Evolutionary conservation across 768 basidiomycete species (phyloP).

Genomic region (Mycena capillaripes): DNA sequence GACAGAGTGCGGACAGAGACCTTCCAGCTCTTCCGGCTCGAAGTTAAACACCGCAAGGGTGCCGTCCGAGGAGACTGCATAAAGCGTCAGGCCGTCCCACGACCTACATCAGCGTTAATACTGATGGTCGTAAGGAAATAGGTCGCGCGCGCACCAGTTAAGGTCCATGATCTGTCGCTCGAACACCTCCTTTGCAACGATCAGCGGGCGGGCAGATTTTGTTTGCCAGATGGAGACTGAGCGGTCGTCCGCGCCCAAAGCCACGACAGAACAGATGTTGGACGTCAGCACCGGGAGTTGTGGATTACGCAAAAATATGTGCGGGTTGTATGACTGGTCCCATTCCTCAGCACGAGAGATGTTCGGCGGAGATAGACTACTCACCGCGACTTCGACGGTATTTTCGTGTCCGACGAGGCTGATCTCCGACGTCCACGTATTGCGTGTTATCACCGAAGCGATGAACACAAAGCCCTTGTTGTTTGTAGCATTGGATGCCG

Average conservation of each 20-base stretch:
- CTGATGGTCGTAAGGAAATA: conserved; percentile 16
- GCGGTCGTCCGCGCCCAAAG: conserved; percentile 93
- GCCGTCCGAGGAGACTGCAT: conserved; percentile 96
- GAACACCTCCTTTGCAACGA: conserved; percentile 95
- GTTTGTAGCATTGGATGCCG: conserved; percentile 97
- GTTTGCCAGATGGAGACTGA: conserved; percentile 98
- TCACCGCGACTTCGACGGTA: conserved; percentile 94
- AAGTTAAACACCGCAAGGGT: conserved; percentile 93
- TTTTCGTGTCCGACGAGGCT: conserved; percentile 98
- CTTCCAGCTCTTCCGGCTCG: conserved; percentile 83
- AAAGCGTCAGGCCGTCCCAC: conserved; percentile 91
- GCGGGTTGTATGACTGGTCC: conserved; percentile 90
- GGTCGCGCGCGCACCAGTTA: conserved; percentile 85
- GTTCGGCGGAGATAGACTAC: conserved; percentile 39
- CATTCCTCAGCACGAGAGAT: conserved; percentile 14
- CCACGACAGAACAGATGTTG: conserved; percentile 93
- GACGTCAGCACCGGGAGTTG: conserved; percentile 75
- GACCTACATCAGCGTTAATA: conserved; percentile 69
- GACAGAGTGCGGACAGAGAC: conserved; percentile 79
- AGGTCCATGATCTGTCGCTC: conserved; percentile 96
- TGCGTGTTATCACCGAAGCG: conserved; percentile 93
- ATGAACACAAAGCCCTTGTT: conserved; percentile 97
- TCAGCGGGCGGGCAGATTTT: conserved; percentile 88
- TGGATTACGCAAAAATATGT: conserved; percentile 89
- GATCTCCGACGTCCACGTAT: conserved; percentile 91